Evolutionary conservation across 2,329 filamentous ascomycete species (phyloP), one percentile per base, ranked within the genome.

Genomic region (Venturia asperata): DNA sequence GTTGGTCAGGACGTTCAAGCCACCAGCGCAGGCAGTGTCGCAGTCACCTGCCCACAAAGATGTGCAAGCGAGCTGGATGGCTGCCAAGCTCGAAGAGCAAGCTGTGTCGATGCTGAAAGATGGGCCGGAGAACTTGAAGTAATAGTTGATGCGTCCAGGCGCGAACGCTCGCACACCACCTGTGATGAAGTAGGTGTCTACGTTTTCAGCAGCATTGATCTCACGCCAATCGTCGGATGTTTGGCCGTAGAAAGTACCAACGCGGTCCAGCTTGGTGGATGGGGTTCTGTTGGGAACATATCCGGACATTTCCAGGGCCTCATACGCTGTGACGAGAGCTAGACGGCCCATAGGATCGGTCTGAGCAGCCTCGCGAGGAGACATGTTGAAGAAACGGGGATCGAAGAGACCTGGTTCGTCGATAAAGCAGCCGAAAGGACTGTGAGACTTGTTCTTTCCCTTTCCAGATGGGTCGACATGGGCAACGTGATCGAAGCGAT

Each of bases 331-430:
- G 10, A 87, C 84, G 27, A 94, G 77, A 3, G 88, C 87, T 69
- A 92, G 81, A 70, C 90, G 83, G 73, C 91, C 89, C 83, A 91
- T 91, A 0, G 90, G 90, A 73, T 93, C 90, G 1, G 88, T 91
- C 72, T 92, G 88, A 63, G 85, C 84, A 37, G 90, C 90, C 76
- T 93, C 89, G 70, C 88, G 85, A 6, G 89, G 89, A 43, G 89
- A 92, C 87, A 93, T 92, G 76, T 91, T 91, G 83, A 93, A 93
- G 77, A 93, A 92, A 0, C 87, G 82, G n/a, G 88, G 87, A 70
- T 93, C 90, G 71, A 93, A 93, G 61, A 88, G 80, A 65, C 88
- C 88, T 0, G 89, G 89, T 67, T 91, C 83, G 67, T 91, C 85
- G 69, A 91, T 83, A 77, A 86, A 92, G 77, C 88, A 90, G 19